Conservation (phyloP, 805 yeast genomes). For the Yamadazyma takamatsuzukensis region DNA sequence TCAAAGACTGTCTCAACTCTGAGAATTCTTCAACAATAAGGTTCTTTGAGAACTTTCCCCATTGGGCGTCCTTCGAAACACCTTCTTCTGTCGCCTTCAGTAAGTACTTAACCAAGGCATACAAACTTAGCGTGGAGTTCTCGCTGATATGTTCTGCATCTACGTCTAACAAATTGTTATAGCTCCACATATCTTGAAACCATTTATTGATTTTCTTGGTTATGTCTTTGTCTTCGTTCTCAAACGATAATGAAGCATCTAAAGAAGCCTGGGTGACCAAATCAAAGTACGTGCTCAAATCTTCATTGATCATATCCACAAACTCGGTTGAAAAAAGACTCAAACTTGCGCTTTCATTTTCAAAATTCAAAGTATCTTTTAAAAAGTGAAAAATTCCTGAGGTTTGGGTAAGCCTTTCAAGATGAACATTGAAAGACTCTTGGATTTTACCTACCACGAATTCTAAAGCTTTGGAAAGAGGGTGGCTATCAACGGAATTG, state of each 20-base stretch:
- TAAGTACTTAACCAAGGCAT: conserved; percentile 4
- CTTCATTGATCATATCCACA: conserved; percentile 22
- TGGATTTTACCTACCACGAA: conserved; percentile 8
- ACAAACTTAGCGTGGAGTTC: conserved; percentile 1
- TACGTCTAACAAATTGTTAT: conserved; percentile 3
- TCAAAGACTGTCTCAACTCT: conserved; percentile 8
- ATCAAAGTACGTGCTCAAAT: conserved; percentile 25
- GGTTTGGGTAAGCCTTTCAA: conserved; percentile 2
- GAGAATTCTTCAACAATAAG: conserved; percentile 13
- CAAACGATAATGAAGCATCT: conserved; percentile 7
- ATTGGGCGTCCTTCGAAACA: conserved; percentile 3
- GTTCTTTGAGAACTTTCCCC: conserved; percentile 17
- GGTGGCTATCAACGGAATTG: conserved; percentile 1
- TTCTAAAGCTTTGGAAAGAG: conserved; percentile 6
- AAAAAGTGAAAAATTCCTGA: background rate
- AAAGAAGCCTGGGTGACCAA: conserved; percentile 10
- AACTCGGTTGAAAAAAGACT: conserved; percentile 18
- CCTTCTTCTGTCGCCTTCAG: conserved; percentile 4
- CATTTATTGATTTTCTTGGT: conserved; percentile 11
- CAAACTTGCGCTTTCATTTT: background rate
- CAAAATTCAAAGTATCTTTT: background rate
- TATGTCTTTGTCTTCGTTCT: conserved; percentile 3
- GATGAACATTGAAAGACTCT: conserved; percentile 8
- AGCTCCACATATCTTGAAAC: conserved; percentile 13
- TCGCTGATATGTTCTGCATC: background rate